These are phyloP conservation scores for Gossypium davidsonii DNA, from an alignment of 441 rosid species.

Conservation along the genomic window DNA sequence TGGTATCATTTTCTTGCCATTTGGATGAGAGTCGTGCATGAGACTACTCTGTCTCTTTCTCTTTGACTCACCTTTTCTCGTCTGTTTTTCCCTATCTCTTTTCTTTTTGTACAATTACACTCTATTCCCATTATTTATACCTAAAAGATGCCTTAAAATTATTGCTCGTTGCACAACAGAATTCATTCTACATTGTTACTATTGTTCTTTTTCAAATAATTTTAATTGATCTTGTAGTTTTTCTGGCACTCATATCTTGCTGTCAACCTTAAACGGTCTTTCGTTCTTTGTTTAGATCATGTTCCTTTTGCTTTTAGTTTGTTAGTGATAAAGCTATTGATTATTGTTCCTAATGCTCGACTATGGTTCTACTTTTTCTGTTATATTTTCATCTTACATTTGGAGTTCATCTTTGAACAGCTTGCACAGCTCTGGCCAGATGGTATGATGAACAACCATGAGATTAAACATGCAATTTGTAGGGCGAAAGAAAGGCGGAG, in stretches of 20 bases:
- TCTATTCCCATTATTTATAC: neutral
- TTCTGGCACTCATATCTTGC: neutral
- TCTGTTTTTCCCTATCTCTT: neutral
- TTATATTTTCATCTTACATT: constrained; percentile 8
- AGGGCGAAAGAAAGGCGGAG: constrained; percentile 76
- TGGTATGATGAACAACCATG: constrained; percentile 84
- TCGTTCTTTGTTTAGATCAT: neutral
- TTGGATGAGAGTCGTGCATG: neutral
- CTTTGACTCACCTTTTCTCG: neutral
- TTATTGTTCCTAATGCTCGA: constrained; percentile 1
- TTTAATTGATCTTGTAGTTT: neutral
- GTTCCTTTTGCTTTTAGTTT: neutral
- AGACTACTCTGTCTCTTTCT: neutral
- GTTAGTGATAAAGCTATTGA: neutral
- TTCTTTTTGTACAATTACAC: neutral
- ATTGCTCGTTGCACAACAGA: constrained; percentile 4
- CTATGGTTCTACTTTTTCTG: neutral
- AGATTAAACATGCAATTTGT: constrained; percentile 85
- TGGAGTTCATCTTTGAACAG: constrained; percentile 39
- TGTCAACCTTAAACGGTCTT: neutral
- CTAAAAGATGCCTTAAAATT: neutral
- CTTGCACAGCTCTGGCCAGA: constrained; percentile 88
- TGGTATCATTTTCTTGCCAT: neutral
- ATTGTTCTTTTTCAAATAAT: neutral
- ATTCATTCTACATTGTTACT: neutral